phyloP scores from a whole-genome alignment of 257 asterid genomes.

The Plectranthus barbatus region DNA sequence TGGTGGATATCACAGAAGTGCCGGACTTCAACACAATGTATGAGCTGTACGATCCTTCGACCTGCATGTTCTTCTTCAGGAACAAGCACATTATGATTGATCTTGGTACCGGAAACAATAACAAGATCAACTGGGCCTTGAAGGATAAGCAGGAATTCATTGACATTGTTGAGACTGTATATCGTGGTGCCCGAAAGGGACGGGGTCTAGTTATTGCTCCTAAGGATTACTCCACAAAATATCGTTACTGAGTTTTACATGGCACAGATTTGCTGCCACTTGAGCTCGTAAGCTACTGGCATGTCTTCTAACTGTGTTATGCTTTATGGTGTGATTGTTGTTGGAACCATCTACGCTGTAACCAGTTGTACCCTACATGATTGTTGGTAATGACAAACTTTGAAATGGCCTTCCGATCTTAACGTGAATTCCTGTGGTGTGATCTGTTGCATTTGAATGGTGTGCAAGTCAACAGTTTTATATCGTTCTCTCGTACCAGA shows the following conservation, averaged over 20 bases:
- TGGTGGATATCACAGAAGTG: constrained; percentile 81
- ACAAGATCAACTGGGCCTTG: constrained; percentile 95
- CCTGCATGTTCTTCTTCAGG: constrained; percentile 89
- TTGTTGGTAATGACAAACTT: not conserved
- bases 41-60: constrained; percentile 89
- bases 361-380: not conserved
- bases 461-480: no score
- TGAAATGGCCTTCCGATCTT: not conserved
- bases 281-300: not conserved
- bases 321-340: not conserved
- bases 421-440: no score
- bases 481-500: no score
- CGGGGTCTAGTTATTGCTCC: constrained; percentile 98
- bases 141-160: constrained; percentile 97
- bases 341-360: not conserved
- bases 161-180: constrained; percentile 90
- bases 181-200: constrained; percentile 94
- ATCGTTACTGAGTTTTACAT: constrained; percentile 41
- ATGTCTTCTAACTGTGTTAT: not conserved
- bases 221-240: constrained; percentile 95
- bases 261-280: not conserved
- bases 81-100: constrained; percentile 98
- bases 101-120: constrained; percentile 94
- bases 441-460: no score
- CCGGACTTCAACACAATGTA: constrained; percentile 97